These are phyloP conservation scores for Uronychia setigera DNA, from an alignment of 73 alveolate genomes.

Conservation along the genomic window DNA sequence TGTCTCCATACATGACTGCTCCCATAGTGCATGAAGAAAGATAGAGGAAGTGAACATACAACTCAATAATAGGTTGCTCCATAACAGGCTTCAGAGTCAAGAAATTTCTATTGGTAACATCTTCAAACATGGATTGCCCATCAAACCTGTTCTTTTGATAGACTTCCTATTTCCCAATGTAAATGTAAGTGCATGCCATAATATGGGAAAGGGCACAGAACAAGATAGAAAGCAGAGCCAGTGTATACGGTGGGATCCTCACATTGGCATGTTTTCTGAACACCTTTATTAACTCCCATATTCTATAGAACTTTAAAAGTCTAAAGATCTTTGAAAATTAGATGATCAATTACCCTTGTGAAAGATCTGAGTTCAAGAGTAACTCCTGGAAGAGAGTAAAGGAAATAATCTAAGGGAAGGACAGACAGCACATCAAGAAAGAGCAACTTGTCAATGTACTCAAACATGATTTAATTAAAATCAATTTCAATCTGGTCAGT, in stretches of 20 bases:
- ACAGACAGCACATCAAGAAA: conserved; percentile 44
- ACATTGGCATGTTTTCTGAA: conserved; percentile 35
- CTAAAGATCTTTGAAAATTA: conserved; percentile 5
- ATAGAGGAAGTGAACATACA: conserved; percentile 45
- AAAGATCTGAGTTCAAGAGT: neutral
- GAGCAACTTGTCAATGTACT: conserved; percentile 28
- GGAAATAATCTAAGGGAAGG: conserved; percentile 64
- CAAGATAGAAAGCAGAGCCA: conserved; percentile 11
- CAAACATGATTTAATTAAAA: neutral
- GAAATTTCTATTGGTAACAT: conserved; percentile 10
- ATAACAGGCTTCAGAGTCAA: conserved; percentile 2
- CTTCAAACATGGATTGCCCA: conserved; percentile 25
- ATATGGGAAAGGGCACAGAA: conserved; percentile 40
- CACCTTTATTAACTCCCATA: conserved; percentile 16
- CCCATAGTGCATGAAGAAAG: conserved; percentile 55
- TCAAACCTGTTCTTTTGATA: conserved; percentile 29
- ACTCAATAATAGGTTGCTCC: conserved; percentile 22
- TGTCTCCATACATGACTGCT: conserved; percentile 62
- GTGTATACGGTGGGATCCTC: conserved; percentile 21
- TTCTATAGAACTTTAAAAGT: conserved; percentile 42
- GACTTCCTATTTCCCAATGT: conserved; percentile 37
- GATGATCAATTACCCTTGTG: conserved; percentile 1
- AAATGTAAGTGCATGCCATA: conserved; percentile 47
- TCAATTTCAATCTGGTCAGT: conserved; percentile 22
- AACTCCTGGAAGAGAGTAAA: conserved; percentile 13